These are phyloP conservation scores for Panicum virgatum DNA, from an alignment of 202 grass and related monocot species.

Conservation along the genomic window DNA sequence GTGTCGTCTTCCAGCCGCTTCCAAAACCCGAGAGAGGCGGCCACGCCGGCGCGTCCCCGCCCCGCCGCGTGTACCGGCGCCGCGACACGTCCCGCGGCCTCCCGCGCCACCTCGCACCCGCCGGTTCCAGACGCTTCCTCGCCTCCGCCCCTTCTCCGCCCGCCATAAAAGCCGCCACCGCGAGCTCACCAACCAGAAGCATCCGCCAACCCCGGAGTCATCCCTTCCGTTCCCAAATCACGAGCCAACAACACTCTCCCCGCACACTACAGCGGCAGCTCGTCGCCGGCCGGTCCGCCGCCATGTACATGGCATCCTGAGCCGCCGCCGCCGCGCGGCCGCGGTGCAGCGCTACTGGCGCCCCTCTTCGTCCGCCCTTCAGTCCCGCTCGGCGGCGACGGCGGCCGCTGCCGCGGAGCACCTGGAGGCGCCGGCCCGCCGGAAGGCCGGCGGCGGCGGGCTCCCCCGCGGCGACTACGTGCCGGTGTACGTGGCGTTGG, in stretches of 20 bases:
- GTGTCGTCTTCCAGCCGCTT: not conserved
- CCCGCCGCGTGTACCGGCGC: slow-evolving; percentile 22
- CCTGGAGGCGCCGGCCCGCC: not conserved
- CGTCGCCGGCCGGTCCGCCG: too few species aligned
- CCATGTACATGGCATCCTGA: slow-evolving; percentile 26
- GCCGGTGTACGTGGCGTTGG: slow-evolving; percentile 74
- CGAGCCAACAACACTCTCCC: too few species aligned
- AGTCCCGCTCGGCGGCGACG: slow-evolving; percentile 8
- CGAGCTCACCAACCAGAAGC: not conserved
- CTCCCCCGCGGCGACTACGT: slow-evolving; percentile 48
- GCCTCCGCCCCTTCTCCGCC: not conserved
- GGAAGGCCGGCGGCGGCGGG: not conserved
- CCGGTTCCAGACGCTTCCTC: slow-evolving; percentile 36
- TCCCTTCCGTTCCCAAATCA: not conserved
- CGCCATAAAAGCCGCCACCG: not conserved
- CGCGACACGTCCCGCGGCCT: not conserved
- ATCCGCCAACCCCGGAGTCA: too few species aligned
- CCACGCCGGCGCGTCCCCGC: not conserved
- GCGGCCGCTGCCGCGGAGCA: slow-evolving; percentile 5
- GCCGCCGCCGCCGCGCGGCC: not conserved
- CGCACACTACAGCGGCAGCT: too few species aligned
- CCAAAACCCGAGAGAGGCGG: not conserved
- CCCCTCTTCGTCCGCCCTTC: not conserved
- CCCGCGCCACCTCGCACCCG: slow-evolving; percentile 34
- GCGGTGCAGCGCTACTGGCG: not conserved